Evolutionary conservation across 2,329 filamentous ascomycete genomes (phyloP).

Genomic region (Colletotrichum horii): DNA sequence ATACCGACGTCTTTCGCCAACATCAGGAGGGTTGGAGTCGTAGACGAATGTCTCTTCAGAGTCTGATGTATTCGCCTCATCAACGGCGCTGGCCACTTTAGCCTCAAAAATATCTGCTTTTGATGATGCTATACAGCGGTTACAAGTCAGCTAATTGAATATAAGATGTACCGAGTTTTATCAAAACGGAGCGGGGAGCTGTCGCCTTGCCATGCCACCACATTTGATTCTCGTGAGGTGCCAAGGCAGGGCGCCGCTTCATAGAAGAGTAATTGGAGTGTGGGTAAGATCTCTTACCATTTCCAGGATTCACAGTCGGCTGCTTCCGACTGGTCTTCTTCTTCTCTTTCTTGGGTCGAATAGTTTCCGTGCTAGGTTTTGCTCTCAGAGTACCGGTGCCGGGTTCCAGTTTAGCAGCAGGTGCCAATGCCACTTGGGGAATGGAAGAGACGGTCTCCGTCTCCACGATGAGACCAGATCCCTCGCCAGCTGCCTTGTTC

Average conservation of each 20-base stretch:
- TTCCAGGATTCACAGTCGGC: conserved; percentile 71
- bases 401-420: conserved; percentile 68
- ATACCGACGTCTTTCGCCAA: conserved; percentile 70
- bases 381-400: conserved; percentile 76
- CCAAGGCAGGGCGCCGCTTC: background rate
- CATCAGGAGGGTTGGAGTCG: conserved; percentile 89
- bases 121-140: conserved; percentile 71
- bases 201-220: background rate
- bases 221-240: background rate
- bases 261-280: conserved; percentile 24
- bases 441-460: conserved; percentile 94
- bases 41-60: conserved; percentile 99
- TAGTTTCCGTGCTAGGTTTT: conserved; percentile 94
- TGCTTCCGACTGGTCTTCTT: conserved; percentile 81
- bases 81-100: conserved; percentile 93
- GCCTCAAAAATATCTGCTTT: conserved; percentile 99
- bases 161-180: conserved; percentile 17
- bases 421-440: conserved; percentile 78
- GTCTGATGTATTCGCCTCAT: conserved; percentile 95
- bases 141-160: conserved; percentile 44
- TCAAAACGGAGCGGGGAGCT: conserved; percentile 19
- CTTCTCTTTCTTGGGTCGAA: conserved; percentile 92
- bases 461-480: conserved; percentile 94
- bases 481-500: conserved; percentile 70
- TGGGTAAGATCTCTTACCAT: conserved; percentile 62